Conservation (phyloP, 129 eudicot genomes). For the Flaveria robusta region DNA sequence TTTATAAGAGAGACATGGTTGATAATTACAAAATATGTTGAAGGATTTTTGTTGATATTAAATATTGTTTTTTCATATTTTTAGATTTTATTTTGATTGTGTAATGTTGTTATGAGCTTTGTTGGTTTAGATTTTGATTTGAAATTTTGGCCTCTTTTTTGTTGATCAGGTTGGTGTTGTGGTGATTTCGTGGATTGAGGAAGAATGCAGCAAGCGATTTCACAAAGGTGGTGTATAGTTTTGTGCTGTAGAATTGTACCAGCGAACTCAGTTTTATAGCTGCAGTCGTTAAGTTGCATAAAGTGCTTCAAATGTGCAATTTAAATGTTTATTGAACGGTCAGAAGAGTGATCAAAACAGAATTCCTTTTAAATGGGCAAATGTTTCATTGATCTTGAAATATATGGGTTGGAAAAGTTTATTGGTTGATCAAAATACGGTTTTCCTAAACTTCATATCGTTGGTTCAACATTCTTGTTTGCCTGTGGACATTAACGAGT, state of each 20-base stretch:
- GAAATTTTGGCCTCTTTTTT: neutral
- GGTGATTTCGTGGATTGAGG: neutral
- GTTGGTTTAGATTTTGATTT: neutral
- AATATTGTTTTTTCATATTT: neutral
- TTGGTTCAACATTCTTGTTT: too few relatives aligned
- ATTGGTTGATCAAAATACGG: too few relatives aligned
- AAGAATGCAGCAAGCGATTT: neutral
- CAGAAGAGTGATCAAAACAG: neutral
- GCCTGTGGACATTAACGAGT: too few relatives aligned
- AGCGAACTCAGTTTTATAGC: neutral
- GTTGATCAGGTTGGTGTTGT: neutral
- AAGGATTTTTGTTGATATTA: conserved; percentile 9
- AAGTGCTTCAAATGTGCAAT: neutral
- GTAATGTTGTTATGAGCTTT: neutral
- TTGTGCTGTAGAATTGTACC: conserved; percentile 8
- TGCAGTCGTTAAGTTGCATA: neutral
- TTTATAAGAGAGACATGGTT: neutral
- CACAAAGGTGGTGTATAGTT: neutral
- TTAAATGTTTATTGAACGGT: neutral
- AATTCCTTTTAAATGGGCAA: neutral
- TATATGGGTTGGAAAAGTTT: too few relatives aligned
- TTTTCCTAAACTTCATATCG: too few relatives aligned
- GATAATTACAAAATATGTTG: neutral
- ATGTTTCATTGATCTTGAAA: too few relatives aligned
- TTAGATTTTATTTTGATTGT: neutral